Evolutionary conservation across 164 flowering plant genomes (phyloP), one percentile per base, ranked within the genome.

Genomic region (Liquidambar formosana): DNA sequence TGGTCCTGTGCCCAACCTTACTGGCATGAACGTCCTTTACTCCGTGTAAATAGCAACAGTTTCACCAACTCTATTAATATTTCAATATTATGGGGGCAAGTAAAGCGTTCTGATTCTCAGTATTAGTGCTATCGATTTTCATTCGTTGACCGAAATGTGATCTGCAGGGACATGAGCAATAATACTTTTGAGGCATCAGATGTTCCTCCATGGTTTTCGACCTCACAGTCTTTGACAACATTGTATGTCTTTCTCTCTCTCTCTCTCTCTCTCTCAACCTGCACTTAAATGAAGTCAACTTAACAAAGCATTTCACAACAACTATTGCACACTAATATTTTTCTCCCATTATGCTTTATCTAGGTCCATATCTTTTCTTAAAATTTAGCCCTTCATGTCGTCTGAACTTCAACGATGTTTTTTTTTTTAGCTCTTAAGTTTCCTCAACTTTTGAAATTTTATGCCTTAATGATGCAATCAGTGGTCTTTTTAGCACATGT

Each of bases 161-260:
- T 59, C 61, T 77, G 73, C 83, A 88, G 92, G 84, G 88, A 88
- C 64, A 65, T 86, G 81, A 86, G 88, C 82, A 85, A 88, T 33
- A 88, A 85, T 23, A 80, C 73, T 63, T 90, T 85, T 59, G 75
- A 71, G 26, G 57, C 63, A 10, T 76, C 92, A n/a, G 73, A 66
- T 19, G 38, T 80, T 68, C 92, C 92, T 38, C 43, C 69, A 16
- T 88, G 88, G 92, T 38, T 82, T 48, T 52, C 89, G 54, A 73
- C 73, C 48, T 77, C 85, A 19, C 77, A 53, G 65, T 79, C 93
- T 70, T 71, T 88, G 75, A 83, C 84, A 52, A 81, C 90, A 73
- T 52, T 88, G 92, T 85, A 80, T 19, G 69, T 66, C 48, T 68
- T 60, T 69, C 72, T 67, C 19, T 46, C 76, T 68, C 69, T 47